Evolutionary conservation across 169 alveolate genomes (phyloP), one percentile per base, ranked within the genome.

Genomic region (Eimeria sp.): DNA sequence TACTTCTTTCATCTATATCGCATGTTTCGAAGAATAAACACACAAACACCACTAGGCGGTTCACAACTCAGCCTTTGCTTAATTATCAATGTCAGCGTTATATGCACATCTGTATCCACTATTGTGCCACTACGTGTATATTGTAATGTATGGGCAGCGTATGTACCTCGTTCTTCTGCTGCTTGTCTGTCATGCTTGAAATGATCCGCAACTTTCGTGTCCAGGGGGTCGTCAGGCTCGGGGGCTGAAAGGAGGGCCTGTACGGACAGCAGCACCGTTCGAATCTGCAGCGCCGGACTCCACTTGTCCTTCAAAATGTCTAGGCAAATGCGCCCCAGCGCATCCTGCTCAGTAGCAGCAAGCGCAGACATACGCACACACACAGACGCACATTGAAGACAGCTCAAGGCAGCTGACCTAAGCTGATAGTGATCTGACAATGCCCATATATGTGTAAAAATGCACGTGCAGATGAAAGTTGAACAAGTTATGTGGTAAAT

Each of bases 201-300:
- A 97, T 98, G 99, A 89, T 99, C 99, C 33, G 99, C 99, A 46
- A 99, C 99, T 68, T 97, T 97, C 71, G 99, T 97, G 97, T 99
- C 99, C 91, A 99, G 98, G 23, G 99, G 99, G 90, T 99, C 99
- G 95, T 98, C 99, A 37, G 99, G 99, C 96, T 99, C 99, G 54
- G 99, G 99, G 23, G 99, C 99, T 76, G 99, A 98, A 85, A 99
- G 98, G 87, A 99, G 98, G 54, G 99, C 99, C 97, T 99, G 99
- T 56, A 99, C 99, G 68, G 99, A 98, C 60, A 99, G 98, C 95
- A 99, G 97, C 37, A 99, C 99, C 20, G 99, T 99, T 95, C 99
- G 98, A 49, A 99, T 99, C 97, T 99, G 99, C 95, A 99, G 98
- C 60, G 99, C 99, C 25, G 99, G 99, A 97, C 99, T 99, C 99